These are phyloP conservation scores for Solanum hybrid DNA, from an alignment of 305 asterid species.

Conservation along the genomic window DNA sequence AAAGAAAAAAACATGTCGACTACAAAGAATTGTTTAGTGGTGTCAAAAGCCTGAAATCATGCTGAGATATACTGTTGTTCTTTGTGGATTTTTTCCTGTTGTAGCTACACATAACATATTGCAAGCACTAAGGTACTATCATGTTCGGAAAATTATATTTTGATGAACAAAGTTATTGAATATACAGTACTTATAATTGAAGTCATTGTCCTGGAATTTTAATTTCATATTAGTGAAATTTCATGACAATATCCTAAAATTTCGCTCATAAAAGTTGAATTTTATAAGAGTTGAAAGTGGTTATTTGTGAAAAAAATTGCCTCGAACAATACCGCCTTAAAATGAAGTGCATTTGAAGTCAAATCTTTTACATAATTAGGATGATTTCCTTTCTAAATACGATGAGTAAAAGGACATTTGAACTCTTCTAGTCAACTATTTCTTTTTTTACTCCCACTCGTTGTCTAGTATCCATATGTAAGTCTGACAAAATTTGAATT, in stretches of 20 bases:
- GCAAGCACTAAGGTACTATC: neutral
- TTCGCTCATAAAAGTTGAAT: no score
- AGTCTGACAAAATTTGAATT: no score
- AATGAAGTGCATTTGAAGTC: no score
- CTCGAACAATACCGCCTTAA: no score
- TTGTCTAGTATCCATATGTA: neutral
- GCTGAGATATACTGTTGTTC: neutral
- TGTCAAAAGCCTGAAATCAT: neutral
- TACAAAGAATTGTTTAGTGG: neutral
- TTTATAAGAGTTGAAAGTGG: no score
- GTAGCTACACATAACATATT: neutral
- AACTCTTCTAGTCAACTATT: neutral
- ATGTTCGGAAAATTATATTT: neutral
- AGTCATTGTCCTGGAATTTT: neutral
- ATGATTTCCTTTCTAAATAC: no score
- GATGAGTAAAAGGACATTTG: neutral
- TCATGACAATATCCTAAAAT: neutral
- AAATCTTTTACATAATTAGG: no score
- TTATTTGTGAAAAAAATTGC: no score
- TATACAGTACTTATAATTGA: neutral
- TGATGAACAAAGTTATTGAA: neutral
- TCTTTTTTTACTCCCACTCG: no score
- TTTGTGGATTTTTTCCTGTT: neutral
- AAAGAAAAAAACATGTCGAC: neutral
- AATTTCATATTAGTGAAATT: neutral